Base-by-base conservation (phyloP, 352 stramenopile species). In the Phytophthora ramorum region DNA sequence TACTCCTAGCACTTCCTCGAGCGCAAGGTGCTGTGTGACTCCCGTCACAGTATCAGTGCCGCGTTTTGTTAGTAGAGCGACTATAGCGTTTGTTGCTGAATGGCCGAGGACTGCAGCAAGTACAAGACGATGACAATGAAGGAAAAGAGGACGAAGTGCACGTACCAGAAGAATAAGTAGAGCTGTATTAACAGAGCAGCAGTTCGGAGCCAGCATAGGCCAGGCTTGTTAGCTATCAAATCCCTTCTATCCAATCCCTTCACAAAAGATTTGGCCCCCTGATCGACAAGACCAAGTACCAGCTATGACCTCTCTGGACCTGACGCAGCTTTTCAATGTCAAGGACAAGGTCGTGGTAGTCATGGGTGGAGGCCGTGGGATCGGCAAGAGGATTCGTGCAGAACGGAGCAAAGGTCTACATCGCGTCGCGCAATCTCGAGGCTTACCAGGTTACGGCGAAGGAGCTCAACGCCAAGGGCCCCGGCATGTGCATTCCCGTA, bases 341-440 rank as follows among this genome's bases (percentile, higher is more conserved):
- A 75, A 81, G 59, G 73, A n/a, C n/a, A n/a, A n/a, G n/a, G n/a
- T n/a, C n/a, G n/a, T n/a, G n/a, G n/a, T n/a, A n/a, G n/a, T n/a
- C n/a, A n/a, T n/a, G n/a, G n/a, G n/a, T n/a, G n/a, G n/a, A n/a
- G n/a, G n/a, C n/a, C n/a, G n/a, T n/a, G n/a, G n/a, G n/a, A n/a
- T n/a, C n/a, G n/a, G n/a, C n/a, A n/a, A n/a, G n/a, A n/a, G n/a
- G n/a, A n/a, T n/a, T n/a, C n/a, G n/a, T n/a, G n/a, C n/a, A n/a
- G n/a, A n/a, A n/a, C n/a, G n/a, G n/a, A n/a, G n/a, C n/a, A n/a
- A n/a, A n/a, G n/a, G n/a, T n/a, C n/a, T n/a, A n/a, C n/a, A n/a
- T n/a, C n/a, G n/a, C n/a, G 0, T 96, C 83, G 51, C 89, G 93
- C 38, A 90, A 89, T 59, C 71, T 90, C 61, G 87, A 93, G 41